Evolutionary conservation across 208 protist species (phyloP).

Genomic region (Crithidia expoeki): DNA sequence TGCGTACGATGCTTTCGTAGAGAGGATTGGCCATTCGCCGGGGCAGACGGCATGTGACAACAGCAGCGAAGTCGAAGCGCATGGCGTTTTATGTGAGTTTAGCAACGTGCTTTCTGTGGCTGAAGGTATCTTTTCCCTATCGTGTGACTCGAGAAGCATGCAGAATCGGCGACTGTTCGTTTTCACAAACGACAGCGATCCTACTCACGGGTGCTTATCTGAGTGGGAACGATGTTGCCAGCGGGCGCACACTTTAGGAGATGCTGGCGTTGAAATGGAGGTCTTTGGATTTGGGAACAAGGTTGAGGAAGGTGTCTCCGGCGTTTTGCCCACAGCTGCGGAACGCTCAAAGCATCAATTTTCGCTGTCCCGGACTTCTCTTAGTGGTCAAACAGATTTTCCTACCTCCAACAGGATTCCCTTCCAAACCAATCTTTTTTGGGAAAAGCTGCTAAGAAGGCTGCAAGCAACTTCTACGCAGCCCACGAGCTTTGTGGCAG

Average conservation of each 20-base stretch:
- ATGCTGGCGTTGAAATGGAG: slow-evolving; percentile 63
- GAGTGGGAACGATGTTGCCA: slow-evolving; percentile 49
- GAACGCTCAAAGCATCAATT: too few relatives aligned
- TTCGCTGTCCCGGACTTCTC: too few relatives aligned
- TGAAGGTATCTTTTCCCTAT: slow-evolving; percentile 65
- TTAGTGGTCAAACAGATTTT: too few relatives aligned
- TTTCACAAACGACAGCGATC: slow-evolving; percentile 87
- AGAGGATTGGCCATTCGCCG: slow-evolving; percentile 8
- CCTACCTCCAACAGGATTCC: not conserved
- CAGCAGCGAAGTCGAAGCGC: not conserved
- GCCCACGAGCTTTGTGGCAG: not conserved
- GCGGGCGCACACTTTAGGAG: slow-evolving; percentile 46
- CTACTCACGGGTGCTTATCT: slow-evolving; percentile 38
- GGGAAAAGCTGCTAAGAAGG: slow-evolving; percentile 29
- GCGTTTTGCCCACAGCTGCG: too few relatives aligned
- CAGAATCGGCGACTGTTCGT: slow-evolving; percentile 75
- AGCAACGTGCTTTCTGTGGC: slow-evolving; percentile 72
- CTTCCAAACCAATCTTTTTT: slow-evolving; percentile 18
- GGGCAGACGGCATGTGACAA: not conserved
- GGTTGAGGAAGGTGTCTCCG: not conserved
- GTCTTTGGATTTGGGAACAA: slow-evolving; percentile 62
- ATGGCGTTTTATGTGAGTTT: slow-evolving; percentile 15
- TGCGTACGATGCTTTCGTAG: slow-evolving; percentile 43
- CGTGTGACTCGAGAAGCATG: slow-evolving; percentile 26
- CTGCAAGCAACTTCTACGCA: slow-evolving; percentile 11